phyloP scores from a whole-genome alignment of 371 early-diverging fungal species.

The Lichtheimia ornata region DNA sequence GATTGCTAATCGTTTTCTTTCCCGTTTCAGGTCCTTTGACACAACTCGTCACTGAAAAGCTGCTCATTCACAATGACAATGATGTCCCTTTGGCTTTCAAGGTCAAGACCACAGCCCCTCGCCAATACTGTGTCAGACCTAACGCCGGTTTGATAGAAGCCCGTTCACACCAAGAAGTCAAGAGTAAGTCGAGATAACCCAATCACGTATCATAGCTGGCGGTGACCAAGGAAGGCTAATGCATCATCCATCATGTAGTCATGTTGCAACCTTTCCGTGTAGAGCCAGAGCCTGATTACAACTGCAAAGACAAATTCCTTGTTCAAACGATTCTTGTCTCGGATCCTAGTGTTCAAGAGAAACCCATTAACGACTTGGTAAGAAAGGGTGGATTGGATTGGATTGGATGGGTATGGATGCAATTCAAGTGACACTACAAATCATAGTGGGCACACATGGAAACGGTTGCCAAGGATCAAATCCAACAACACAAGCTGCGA shows the following conservation, averaged over 20 bases:
- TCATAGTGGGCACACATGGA: slow-evolving; percentile 59
- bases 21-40: slow-evolving; percentile 73
- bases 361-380: slow-evolving; percentile 5
- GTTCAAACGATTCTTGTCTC: slow-evolving; percentile 75
- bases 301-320: slow-evolving; percentile 94
- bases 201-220: no score
- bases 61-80: slow-evolving; percentile 72
- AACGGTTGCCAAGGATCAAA: slow-evolving; percentile 37
- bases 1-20: no score
- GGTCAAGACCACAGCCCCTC: slow-evolving; percentile 97
- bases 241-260: slow-evolving; percentile 44
- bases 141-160: slow-evolving; percentile 90
- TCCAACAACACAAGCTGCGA: slow-evolving; percentile 62
- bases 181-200: neutral
- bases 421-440: neutral
- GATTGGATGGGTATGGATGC: neutral
- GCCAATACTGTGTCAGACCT: slow-evolving; percentile 96
- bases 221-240: no score
- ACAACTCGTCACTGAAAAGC: slow-evolving; percentile 58
- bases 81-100: slow-evolving; percentile 84
- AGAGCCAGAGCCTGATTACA: slow-evolving; percentile 69
- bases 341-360: neutral
- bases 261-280: slow-evolving; percentile 89
- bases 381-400: neutral
- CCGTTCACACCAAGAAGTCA: slow-evolving; percentile 1